phyloP scores from a whole-genome alignment of 495 filamentous ascomycete genomes.

The Parachaetomium inaequale region DNA sequence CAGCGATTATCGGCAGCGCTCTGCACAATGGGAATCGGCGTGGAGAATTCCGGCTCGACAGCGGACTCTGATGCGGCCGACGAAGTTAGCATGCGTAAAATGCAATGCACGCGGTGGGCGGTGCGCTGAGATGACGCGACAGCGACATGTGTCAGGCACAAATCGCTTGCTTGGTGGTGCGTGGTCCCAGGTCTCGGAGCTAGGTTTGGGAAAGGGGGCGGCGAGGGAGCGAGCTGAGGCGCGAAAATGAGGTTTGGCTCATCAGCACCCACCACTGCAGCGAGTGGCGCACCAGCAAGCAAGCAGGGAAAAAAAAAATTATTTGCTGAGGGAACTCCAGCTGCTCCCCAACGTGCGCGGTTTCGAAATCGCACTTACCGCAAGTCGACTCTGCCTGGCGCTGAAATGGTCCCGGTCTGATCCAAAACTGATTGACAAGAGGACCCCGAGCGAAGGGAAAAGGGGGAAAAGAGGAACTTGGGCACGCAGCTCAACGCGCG shows the following conservation, averaged over 20 bases:
- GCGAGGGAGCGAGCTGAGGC: slow-evolving; percentile 12
- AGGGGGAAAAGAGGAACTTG: slow-evolving; percentile 23
- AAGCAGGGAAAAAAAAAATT: slow-evolving; percentile 26
- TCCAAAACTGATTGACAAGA: slow-evolving; percentile 23
- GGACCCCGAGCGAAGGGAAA: slow-evolving; percentile 19
- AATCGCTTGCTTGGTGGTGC: slow-evolving; percentile 5
- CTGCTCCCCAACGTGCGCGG: slow-evolving; percentile 13
- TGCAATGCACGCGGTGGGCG: slow-evolving; percentile 6
- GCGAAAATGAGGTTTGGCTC: slow-evolving; percentile 15
- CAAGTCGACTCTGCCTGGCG: slow-evolving; percentile 14
- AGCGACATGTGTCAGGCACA: slow-evolving; percentile 22
- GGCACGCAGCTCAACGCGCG: slow-evolving; percentile 28
- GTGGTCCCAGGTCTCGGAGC: slow-evolving; percentile 8
- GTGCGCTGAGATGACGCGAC: slow-evolving; percentile 18
- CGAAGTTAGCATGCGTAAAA: slow-evolving; percentile 15
- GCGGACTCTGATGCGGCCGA: slow-evolving; percentile 16
- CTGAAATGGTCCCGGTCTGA: slow-evolving; percentile 17
- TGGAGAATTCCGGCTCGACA: slow-evolving; percentile 21
- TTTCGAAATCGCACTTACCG: slow-evolving; percentile 20
- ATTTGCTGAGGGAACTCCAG: slow-evolving; percentile 18
- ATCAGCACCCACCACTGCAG: too few relatives aligned
- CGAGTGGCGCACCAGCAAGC: slow-evolving; percentile 25
- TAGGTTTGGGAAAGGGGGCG: slow-evolving; percentile 12
- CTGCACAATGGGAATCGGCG: slow-evolving; percentile 2
- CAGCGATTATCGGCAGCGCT: slow-evolving; percentile 26